Evolutionary conservation across 208 protist species (phyloP), one percentile per base, ranked within the genome.

Genomic region (Entamoeba nuttalli): DNA sequence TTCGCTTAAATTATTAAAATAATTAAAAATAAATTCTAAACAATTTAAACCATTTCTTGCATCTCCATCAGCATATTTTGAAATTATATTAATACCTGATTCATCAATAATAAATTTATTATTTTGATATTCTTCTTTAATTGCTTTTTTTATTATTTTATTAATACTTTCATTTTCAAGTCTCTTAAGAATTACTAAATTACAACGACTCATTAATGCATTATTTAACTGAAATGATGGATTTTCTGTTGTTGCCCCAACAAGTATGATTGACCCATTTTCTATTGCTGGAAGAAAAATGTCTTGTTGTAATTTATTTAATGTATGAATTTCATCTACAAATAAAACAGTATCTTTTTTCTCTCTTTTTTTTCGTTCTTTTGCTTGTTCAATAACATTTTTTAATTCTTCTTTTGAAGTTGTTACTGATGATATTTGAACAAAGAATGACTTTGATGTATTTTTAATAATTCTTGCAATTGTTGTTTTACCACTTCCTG

Each of bases 181-280:
- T 94, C 52, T n/a, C 4, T 94, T n/a, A 14, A 94, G 21, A 21
- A 30, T 11, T 3, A 94, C 14, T 25, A 94, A 35, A 41, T n/a
- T 62, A 4, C 51, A 15, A 50, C 94, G n/a, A 7, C 25, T 50
- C 14, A 94, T 25, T 19, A 94, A 62, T 0, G 94, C 94, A 62
- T 41, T 62, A 19, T 94, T 94, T 5, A 94, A 15, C 14, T 30
- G 19, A 48, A 94, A 94, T 19, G 94, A 94, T 5, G 97, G 97
- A 95, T 98, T 98, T 95, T 98, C 97, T 51, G 95, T 97, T 0
- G 97, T 97, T 50, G 97, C 97, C 3, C 97, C 97, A 94, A 98
- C 97, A 4, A 98, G 55, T 7, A 95, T 97, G 17, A 98, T 71
- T 19, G 52, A 52, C n/a, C 97, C 97, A 51, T 94, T 93, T 93